Evolutionary conservation across 768 basidiomycete species (phyloP).

Genomic region (Termitomyces sp.): DNA sequence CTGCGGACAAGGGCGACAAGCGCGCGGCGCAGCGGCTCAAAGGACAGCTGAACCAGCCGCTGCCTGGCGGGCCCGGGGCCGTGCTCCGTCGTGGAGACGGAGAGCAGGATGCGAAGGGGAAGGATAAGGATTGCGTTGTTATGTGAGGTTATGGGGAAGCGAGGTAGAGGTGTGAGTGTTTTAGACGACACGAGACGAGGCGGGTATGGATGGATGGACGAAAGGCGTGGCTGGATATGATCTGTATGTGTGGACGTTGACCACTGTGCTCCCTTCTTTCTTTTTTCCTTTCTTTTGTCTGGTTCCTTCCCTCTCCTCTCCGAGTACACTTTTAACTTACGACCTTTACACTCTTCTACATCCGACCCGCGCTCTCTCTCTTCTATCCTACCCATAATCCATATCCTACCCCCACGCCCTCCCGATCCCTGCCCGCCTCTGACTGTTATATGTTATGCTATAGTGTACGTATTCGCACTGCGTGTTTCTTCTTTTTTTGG

Average conservation of each 20-base stretch:
- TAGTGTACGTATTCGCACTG: background rate
- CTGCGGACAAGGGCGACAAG: slow-evolving; percentile 91
- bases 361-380: background rate
- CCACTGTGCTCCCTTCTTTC: background rate
- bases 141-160: slow-evolving; percentile 44
- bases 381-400: background rate
- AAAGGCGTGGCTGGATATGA: background rate
- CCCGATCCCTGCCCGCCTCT: background rate
- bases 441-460: background rate
- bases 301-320: background rate
- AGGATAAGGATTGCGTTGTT: slow-evolving; percentile 82
- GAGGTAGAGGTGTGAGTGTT: background rate
- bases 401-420: no score
- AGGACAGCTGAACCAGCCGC: slow-evolving; percentile 47
- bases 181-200: background rate
- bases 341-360: background rate
- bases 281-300: no score
- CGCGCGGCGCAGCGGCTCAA: slow-evolving; percentile 84
- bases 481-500: background rate
- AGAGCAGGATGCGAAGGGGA: slow-evolving; percentile 32
- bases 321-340: background rate
- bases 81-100: slow-evolving; percentile 54
- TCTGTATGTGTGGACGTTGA: background rate
- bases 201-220: background rate
- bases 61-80: slow-evolving; percentile 57